phyloP scores from a whole-genome alignment of 495 filamentous ascomycete species.

The Aspergillus diversus region DNA sequence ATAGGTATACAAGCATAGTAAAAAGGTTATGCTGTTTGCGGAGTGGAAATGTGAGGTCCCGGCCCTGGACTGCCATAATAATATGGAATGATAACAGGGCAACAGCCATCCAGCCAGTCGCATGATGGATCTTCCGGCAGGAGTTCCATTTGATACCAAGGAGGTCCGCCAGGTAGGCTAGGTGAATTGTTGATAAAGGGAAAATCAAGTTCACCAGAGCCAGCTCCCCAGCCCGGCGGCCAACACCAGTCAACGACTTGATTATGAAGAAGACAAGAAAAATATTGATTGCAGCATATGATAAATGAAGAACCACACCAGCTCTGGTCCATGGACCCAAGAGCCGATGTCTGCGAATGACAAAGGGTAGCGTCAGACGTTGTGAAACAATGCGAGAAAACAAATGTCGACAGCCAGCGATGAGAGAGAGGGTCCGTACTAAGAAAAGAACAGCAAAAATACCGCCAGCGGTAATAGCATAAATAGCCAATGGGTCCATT shows the following conservation, averaged over 20 bases:
- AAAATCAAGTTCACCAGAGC: constrained; percentile 28
- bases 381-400: constrained; percentile 22
- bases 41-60: constrained; percentile 20
- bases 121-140: constrained; percentile 29
- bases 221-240: constrained; percentile 27
- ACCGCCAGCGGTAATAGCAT: constrained; percentile 25
- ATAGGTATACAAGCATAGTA: constrained; percentile 23
- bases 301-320: constrained; percentile 20
- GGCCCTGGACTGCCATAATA: constrained; percentile 11
- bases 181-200: constrained; percentile 27
- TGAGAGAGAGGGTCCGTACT: constrained; percentile 13
- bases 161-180: constrained; percentile 33
- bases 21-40: constrained; percentile 21
- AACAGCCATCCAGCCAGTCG: constrained; percentile 27
- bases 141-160: constrained; percentile 25
- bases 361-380: constrained; percentile 25
- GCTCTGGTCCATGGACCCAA: constrained; percentile 28
- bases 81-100: constrained; percentile 26
- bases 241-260: constrained; percentile 13
- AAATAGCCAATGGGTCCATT: constrained; percentile 22
- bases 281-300: constrained; percentile 25
- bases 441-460: constrained; percentile 23
- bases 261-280: constrained; percentile 26
- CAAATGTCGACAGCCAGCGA: constrained; percentile 16
- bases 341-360: constrained; percentile 23